phyloP scores from a whole-genome alignment of 1,139 yeast species.

The Yamadazyma siamensis region DNA sequence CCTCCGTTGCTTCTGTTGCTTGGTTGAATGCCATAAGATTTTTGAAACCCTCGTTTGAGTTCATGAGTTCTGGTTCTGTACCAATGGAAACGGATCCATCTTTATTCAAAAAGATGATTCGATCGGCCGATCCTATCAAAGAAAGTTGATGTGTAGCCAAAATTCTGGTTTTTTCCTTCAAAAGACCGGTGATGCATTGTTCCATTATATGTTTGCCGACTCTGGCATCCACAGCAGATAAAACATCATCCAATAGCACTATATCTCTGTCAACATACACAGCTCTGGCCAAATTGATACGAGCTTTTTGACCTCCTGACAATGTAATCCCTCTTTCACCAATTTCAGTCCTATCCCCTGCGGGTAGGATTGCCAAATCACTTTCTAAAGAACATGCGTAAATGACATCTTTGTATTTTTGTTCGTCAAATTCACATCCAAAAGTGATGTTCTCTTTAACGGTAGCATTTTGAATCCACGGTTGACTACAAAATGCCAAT shows the following conservation, averaged over 20 bases:
- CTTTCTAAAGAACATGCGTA: conserved; percentile 35
- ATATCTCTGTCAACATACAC: conserved; percentile 40
- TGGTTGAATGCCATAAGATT: conserved; percentile 18
- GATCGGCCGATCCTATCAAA: conserved; percentile 39
- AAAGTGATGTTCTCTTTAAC: conserved; percentile 37
- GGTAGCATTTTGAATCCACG: conserved; percentile 46
- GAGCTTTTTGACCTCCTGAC: conserved; percentile 50
- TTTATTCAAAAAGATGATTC: conserved; percentile 38
- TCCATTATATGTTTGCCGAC: conserved; percentile 46
- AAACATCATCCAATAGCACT: conserved; percentile 43
- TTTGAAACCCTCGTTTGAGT: conserved; percentile 18
- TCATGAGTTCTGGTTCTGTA: conserved; percentile 32
- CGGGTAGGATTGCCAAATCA: conserved; percentile 37
- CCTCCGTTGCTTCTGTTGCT: conserved; percentile 21
- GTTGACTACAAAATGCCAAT: conserved; percentile 47
- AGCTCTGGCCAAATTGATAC: conserved; percentile 45
- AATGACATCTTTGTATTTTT: conserved; percentile 28
- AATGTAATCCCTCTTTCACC: conserved; percentile 49
- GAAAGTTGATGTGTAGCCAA: conserved; percentile 49
- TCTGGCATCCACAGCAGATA: conserved; percentile 49
- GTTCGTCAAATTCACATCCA: conserved; percentile 26
- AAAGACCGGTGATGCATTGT: conserved; percentile 32
- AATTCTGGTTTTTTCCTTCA: conserved; percentile 36
- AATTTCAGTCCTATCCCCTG: conserved; percentile 45
- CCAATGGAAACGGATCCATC: conserved; percentile 39